Conservation (phyloP, 306 rosid genomes). For the Astragalus membranaceus region DNA sequence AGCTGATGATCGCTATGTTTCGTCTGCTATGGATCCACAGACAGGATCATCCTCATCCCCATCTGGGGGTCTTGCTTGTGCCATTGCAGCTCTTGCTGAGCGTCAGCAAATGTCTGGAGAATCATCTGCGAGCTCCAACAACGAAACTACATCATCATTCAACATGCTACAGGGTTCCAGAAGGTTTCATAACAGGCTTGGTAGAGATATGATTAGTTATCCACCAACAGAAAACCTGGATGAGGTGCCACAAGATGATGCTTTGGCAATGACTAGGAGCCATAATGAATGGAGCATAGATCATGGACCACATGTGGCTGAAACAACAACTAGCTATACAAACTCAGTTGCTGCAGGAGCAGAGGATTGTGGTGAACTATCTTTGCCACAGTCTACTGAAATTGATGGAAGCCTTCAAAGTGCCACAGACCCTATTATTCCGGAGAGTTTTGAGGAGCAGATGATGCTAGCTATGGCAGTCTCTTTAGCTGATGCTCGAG, state of each 20-base stretch:
- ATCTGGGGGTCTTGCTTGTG: conserved; percentile 93
- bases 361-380: conserved; percentile 40
- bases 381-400: conserved; percentile 38
- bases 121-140: conserved; percentile 36
- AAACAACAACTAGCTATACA: conserved; percentile 52
- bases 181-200: conserved; percentile 50
- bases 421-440: conserved; percentile 49
- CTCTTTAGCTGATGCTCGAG: conserved; percentile 84
- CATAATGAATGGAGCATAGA: conserved; percentile 56
- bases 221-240: conserved; percentile 37
- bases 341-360: conserved; percentile 49
- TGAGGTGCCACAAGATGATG: conserved; percentile 33
- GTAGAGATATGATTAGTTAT: conserved; percentile 46
- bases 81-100: conserved; percentile 97
- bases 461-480: conserved; percentile 98
- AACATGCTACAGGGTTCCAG: conserved; percentile 47
- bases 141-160: conserved; percentile 38
- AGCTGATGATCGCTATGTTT: conserved; percentile 32
- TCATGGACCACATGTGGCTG: conserved; percentile 50
- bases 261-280: conserved; percentile 29
- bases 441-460: conserved; percentile 95
- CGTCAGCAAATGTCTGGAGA: conserved; percentile 78
- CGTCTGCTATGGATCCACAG: conserved; percentile 35
- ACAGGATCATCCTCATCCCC: conserved; percentile 80
- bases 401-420: conserved; percentile 47